These are phyloP conservation scores for Thuidium tamariscinum DNA, from an alignment of 225 moss, liverwort and hornwort species.

Conservation along the genomic window DNA sequence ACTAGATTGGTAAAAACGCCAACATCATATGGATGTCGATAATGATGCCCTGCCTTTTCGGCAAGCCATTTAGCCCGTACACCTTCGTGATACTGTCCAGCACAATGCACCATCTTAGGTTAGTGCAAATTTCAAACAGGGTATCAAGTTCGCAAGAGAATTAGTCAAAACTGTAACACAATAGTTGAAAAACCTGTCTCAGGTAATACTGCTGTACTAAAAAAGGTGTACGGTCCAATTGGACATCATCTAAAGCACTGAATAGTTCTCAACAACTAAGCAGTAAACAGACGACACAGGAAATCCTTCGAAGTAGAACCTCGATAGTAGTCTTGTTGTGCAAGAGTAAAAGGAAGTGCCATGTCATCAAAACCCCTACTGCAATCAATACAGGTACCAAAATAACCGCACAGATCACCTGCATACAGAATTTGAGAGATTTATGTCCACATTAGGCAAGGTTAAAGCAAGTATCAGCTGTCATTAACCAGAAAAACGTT, in stretches of 20 bases:
- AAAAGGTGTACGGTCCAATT: neutral
- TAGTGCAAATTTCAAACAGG: neutral
- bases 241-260: neutral
- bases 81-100: conserved; percentile 88
- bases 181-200: neutral
- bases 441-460: neutral
- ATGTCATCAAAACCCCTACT: conserved; percentile 74
- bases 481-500: neutral
- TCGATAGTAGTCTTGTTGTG: conserved; percentile 98
- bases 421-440: neutral
- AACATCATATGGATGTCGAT: conserved; percentile 90
- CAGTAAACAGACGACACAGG: neutral
- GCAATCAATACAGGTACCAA: conserved; percentile 75
- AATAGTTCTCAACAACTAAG: neutral
- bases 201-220: neutral
- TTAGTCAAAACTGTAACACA: neutral
- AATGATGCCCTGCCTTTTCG: conserved; percentile 83
- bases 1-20: conserved; percentile 58
- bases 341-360: conserved; percentile 80
- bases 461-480: neutral
- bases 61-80: conserved; percentile 96
- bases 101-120: neutral
- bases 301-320: conserved; percentile 22
- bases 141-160: neutral
- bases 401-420: conserved; percentile 75